Conservation (phyloP, 495 filamentous ascomycete species). For the Tirmania nivea region DNA sequence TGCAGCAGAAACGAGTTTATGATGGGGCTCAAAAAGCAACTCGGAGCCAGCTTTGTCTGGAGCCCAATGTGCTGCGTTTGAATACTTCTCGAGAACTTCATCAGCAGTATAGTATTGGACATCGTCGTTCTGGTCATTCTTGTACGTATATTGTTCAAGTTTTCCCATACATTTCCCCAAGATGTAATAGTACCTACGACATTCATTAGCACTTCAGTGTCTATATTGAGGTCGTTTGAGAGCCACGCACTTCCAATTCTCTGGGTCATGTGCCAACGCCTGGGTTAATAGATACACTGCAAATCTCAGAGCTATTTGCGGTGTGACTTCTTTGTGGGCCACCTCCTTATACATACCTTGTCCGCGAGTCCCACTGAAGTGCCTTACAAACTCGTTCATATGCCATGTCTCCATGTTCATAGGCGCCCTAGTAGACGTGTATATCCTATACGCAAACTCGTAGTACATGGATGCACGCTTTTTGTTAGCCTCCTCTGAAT, state of each 20-base stretch:
- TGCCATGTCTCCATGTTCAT: slow-evolving; percentile 74
- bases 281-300: slow-evolving; percentile 57
- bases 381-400: slow-evolving; percentile 50
- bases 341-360: slow-evolving; percentile 52
- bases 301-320: slow-evolving; percentile 70
- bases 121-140: slow-evolving; percentile 28
- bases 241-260: slow-evolving; percentile 57
- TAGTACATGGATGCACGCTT: slow-evolving; percentile 66
- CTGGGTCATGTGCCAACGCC: slow-evolving; percentile 49
- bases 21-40: slow-evolving; percentile 84
- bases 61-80: slow-evolving; percentile 53
- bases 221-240: slow-evolving; percentile 1
- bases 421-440: slow-evolving; percentile 73
- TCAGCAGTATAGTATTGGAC: slow-evolving; percentile 24
- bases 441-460: slow-evolving; percentile 76
- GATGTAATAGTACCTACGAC: slow-evolving; percentile 55
- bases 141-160: slow-evolving; percentile 34
- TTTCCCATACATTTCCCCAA: slow-evolving; percentile 91
- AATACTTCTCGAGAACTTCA: slow-evolving; percentile 44
- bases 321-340: slow-evolving; percentile 48
- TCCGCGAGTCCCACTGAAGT: slow-evolving; percentile 43
- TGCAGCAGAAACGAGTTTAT: slow-evolving; percentile 72
- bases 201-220: slow-evolving; percentile 5
- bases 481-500: slow-evolving; percentile 30
- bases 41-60: slow-evolving; percentile 61